phyloP scores from a whole-genome alignment of 1,284 basidiomycete genomes.

The Papiliotrema fonsecae region DNA sequence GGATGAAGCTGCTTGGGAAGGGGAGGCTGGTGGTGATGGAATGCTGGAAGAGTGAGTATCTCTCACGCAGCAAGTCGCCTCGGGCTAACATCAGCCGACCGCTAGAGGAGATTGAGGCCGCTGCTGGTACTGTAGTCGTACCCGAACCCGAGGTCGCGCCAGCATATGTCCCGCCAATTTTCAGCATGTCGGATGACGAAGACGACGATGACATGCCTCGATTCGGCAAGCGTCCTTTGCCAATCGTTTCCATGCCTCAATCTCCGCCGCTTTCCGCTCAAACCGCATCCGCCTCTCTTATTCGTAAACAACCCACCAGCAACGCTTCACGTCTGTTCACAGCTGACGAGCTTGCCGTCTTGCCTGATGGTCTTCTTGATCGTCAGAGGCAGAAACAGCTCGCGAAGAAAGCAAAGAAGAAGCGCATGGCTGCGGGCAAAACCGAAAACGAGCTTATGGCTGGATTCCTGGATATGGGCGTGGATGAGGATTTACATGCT shows the following conservation, averaged over 20 bases:
- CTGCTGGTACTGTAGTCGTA: not conserved
- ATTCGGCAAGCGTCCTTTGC: conserved; percentile 1
- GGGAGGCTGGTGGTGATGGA: conserved; percentile 23
- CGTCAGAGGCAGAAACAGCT: conserved; percentile 34
- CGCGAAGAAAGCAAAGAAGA: conserved; percentile 46
- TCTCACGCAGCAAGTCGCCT: too few relatives aligned
- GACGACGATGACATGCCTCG: not conserved
- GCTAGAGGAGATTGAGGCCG: not conserved
- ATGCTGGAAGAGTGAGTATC: conserved; percentile 25
- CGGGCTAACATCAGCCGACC: not conserved
- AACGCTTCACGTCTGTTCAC: conserved; percentile 35
- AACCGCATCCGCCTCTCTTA: not conserved
- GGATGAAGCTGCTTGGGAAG: conserved; percentile 43
- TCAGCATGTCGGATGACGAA: conserved; percentile 4
- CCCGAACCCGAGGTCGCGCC: not conserved
- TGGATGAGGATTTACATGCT: conserved; percentile 19
- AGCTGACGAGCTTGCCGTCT: conserved; percentile 38
- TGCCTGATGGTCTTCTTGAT: conserved; percentile 32
- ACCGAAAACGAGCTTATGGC: conserved; percentile 41
- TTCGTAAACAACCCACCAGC: not conserved
- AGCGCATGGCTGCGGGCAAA: conserved; percentile 30
- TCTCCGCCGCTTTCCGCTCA: not conserved
- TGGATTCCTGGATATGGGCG: conserved; percentile 41
- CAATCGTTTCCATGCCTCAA: conserved; percentile 6
- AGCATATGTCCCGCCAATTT: not conserved